Conservation (phyloP, 345 rosid genomes). For the Alliaria petiolata region DNA sequence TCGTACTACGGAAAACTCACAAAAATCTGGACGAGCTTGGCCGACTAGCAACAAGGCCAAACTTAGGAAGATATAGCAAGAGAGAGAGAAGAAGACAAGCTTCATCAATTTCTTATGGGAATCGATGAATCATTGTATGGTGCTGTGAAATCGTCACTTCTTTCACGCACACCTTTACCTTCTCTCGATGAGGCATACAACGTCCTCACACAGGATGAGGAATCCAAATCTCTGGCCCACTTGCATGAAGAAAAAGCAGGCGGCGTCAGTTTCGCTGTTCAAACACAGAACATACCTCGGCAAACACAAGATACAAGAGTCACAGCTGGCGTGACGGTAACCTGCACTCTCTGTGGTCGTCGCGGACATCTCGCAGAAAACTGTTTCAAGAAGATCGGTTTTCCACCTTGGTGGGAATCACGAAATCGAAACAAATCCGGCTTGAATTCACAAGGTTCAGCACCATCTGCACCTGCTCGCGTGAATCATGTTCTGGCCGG, state of each 20-base stretch:
- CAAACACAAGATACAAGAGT: no score
- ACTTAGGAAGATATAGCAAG: background rate
- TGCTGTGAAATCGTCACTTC: background rate
- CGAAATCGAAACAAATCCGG: no score
- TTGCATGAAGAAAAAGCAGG: background rate
- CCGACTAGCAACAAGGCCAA: background rate
- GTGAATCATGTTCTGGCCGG: no score
- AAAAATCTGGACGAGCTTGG: background rate
- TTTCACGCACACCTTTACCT: background rate
- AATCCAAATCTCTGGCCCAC: background rate
- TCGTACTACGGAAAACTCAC: background rate
- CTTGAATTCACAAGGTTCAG: no score
- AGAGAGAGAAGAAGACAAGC: background rate
- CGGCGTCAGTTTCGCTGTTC: background rate
- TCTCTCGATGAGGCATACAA: background rate
- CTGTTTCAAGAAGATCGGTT: background rate
- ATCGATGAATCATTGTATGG: no score
- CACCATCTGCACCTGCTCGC: no score
- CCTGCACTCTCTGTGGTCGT: background rate
- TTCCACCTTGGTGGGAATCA: background rate
- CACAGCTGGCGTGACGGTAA: accelerated
- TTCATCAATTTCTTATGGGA: background rate
- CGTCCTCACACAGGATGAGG: background rate
- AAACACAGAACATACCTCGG: background rate
- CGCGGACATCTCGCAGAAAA: background rate